Evolutionary conservation across 257 asterid species (phyloP).

Genomic region (Fraxinus anomala): DNA sequence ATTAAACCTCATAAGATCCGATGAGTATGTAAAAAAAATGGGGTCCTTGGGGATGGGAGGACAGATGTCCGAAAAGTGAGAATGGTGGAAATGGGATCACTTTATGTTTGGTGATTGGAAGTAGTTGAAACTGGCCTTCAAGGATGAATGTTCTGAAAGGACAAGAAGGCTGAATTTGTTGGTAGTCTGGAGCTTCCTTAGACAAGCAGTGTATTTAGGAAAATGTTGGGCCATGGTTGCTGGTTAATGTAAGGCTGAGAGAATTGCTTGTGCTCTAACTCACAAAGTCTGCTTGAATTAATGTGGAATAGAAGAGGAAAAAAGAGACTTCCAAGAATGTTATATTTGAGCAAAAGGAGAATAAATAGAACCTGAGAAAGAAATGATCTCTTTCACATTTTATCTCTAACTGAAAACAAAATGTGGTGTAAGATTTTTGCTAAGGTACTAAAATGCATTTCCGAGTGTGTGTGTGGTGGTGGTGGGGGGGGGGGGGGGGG

Average conservation of each 20-base stretch:
- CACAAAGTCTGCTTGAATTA: not conserved
- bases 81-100: not conserved
- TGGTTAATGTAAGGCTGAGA: not conserved
- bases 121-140: not conserved
- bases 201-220: not conserved
- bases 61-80: not conserved
- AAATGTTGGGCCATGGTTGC: not conserved
- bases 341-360: not conserved
- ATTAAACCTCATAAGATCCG: not conserved
- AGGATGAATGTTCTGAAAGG: not conserved
- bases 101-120: not conserved
- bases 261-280: not conserved
- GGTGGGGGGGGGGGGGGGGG: not conserved
- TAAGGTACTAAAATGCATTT: not conserved
- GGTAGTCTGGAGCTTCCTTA: not conserved
- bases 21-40: not conserved
- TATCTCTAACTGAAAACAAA: not conserved
- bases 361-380: not conserved
- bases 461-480: not conserved
- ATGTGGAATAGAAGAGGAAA: not conserved
- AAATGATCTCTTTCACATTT: not conserved
- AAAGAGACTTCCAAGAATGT: not conserved
- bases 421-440: not conserved
- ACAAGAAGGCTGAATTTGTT: not conserved
- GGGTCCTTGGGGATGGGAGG: slow-evolving; percentile 1